These are phyloP conservation scores for Aspergillus luchuensis DNA, from an alignment of 2,329 filamentous ascomycete species.

Conservation along the genomic window DNA sequence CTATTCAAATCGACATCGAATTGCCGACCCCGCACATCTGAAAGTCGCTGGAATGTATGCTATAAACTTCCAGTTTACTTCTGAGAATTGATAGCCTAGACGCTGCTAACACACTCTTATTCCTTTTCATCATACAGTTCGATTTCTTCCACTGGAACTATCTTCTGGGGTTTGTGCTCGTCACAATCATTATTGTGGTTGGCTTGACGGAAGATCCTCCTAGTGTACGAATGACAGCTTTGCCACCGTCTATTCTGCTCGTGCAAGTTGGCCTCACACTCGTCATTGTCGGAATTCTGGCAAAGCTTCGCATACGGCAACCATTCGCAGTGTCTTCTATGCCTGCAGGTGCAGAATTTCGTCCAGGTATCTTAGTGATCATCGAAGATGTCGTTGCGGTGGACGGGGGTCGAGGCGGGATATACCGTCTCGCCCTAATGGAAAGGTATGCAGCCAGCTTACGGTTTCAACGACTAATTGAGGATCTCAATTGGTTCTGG, in stretches of 20 bases:
- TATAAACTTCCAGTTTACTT: not conserved
- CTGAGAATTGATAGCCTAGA: too few relatives aligned
- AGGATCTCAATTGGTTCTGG: slow-evolving; percentile 5
- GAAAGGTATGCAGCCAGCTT: not conserved
- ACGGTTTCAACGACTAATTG: not conserved
- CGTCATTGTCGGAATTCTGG: not conserved
- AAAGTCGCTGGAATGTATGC: slow-evolving; percentile 7
- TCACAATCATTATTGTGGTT: slow-evolving; percentile 2
- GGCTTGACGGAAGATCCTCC: slow-evolving; percentile 1
- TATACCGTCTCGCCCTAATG: not conserved
- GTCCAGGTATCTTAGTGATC: not conserved
- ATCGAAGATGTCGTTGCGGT: slow-evolving; percentile 10
- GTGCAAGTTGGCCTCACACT: slow-evolving; percentile 4
- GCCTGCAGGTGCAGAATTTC: not conserved
- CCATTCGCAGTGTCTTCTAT: slow-evolving; percentile 2
- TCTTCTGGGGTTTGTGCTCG: not conserved
- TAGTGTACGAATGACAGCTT: slow-evolving; percentile 1
- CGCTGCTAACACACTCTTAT: too few relatives aligned
- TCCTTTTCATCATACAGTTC: not conserved
- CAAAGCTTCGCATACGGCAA: not conserved
- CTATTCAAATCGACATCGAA: not conserved
- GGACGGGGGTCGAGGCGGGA: not conserved
- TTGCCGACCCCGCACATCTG: slow-evolving; percentile 4
- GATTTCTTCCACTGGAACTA: slow-evolving; percentile 13
- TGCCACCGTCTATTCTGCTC: slow-evolving; percentile 4